Base-by-base conservation (phyloP, 805 yeast genomes). In the Saccharomycodes ludwigii region DNA sequence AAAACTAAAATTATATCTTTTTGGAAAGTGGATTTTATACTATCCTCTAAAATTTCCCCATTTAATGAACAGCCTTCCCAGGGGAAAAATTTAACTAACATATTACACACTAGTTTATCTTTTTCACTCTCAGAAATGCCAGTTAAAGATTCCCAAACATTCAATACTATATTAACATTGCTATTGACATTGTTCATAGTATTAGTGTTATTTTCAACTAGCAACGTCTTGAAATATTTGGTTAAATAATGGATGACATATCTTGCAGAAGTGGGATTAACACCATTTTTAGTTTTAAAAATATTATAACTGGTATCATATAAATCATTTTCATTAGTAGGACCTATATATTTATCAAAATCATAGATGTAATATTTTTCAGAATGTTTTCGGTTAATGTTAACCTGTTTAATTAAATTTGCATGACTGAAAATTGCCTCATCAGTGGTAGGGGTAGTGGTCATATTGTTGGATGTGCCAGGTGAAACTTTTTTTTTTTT, bases 11-110 rank as follows among this genome's bases (percentile, higher is more conserved):
- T 41, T 41, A 48, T 48, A 16, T 40, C 40, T 12, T 44, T 43
- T 3, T 39, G 35, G 21, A 40, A 40, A 15, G 37, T 29, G 2
- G 38, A 34, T 5, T 36, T 30, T 17, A 58, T 44, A 19, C 46
- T 42, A 17, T 37, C 24, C 22, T 45, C 47, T 21, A 58, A 29
- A 16, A 46, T 51, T 1, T 36, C 44, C 10, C 59, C 61, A 5
- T 51, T 52, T 24, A 47, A 43, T 4, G 61, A 52, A 31, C 63
- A 58, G 2, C 63, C 63, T 26, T 51, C 52, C 33, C 47, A 52
- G 12, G 63, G 63, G 42, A 58, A 58, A 41, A 56, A 41, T 1
- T 36, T 32, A 35, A 38, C 47, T 21, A 58, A 36, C n/a, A 48
- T 43, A 3, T 40, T 40, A 21, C 48, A 49, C 15, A 52, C 51